These are phyloP conservation scores for Colletotrichum tanaceti DNA, from an alignment of 2,329 filamentous ascomycete genomes.

Conservation along the genomic window DNA sequence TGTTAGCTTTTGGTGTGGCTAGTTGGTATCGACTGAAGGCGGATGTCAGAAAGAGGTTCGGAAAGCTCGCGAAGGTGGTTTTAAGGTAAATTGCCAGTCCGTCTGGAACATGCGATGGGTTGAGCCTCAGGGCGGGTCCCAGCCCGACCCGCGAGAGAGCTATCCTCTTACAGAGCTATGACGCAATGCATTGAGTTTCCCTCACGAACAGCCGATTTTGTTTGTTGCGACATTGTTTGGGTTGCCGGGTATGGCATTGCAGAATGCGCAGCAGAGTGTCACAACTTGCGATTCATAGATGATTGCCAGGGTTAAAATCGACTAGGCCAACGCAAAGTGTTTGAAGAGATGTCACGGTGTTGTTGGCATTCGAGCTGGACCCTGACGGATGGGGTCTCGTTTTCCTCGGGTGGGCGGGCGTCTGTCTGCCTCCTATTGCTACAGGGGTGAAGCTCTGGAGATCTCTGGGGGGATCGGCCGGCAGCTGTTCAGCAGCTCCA, in stretches of 20 bases:
- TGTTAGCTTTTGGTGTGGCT: background rate
- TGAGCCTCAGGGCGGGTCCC: constrained; percentile 37
- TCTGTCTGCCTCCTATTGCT: constrained; percentile 22
- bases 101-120: constrained; percentile 34
- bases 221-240: background rate
- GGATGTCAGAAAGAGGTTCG: background rate
- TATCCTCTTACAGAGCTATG: constrained; percentile 31
- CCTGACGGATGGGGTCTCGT: constrained; percentile 9
- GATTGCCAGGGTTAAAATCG: constrained; percentile 5
- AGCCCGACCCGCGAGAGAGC: constrained; percentile 36
- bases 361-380: constrained; percentile 2
- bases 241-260: background rate
- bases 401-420: constrained; percentile 28
- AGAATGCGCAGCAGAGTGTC: background rate
- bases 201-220: background rate
- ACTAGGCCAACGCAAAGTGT: background rate
- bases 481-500: constrained; percentile 24
- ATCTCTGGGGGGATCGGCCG: constrained; percentile 30
- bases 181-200: constrained; percentile 31
- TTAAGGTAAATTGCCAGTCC: constrained; percentile 7
- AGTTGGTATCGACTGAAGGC: background rate
- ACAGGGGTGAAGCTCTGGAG: constrained; percentile 39
- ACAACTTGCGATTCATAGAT: constrained; percentile 7
- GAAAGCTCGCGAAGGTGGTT: background rate
- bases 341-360: background rate